phyloP scores from a whole-genome alignment of 768 basidiomycete species.

The Jaapia argillacea region DNA sequence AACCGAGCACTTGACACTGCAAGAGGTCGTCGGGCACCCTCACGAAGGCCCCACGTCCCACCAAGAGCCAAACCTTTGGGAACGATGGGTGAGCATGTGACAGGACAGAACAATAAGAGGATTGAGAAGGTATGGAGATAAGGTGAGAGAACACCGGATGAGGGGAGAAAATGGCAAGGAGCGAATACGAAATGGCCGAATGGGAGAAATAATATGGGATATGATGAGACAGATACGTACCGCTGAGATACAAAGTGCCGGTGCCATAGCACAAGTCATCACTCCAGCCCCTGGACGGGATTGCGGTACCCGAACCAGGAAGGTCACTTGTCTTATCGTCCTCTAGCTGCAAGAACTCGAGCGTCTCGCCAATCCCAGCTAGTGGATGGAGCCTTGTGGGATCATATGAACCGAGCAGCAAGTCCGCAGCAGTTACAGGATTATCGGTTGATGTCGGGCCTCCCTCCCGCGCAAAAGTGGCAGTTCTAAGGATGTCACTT shows the following conservation, averaged over 20 bases:
- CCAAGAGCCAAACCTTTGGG: conserved; percentile 86
- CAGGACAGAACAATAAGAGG: conserved; percentile 72
- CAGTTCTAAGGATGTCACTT: conserved; percentile 33
- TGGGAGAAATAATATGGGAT: conserved; percentile 31
- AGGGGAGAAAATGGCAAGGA: not conserved
- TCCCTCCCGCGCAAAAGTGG: conserved; percentile 36
- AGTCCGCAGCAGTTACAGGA: conserved; percentile 75
- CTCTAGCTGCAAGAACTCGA: conserved; percentile 92
- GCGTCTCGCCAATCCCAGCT: conserved; percentile 83
- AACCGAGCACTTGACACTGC: conserved; percentile 79
- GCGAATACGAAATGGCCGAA: conserved; percentile 7
- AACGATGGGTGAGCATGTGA: conserved; percentile 66
- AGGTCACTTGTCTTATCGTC: conserved; percentile 92
- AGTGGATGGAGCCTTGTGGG: conserved; percentile 90
- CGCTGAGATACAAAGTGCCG: conserved; percentile 96
- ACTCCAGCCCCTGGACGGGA: conserved; percentile 95
- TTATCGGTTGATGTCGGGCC: conserved; percentile 32
- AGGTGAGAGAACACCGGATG: conserved; percentile 37
- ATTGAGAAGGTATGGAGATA: conserved; percentile 50
- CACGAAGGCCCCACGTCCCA: conserved; percentile 91
- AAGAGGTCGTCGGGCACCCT: conserved; percentile 82
- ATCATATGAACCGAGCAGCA: conserved; percentile 84
- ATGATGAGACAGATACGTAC: conserved; percentile 63
- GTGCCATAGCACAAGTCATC: conserved; percentile 99
- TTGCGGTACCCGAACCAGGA: conserved; percentile 82